Conservation (phyloP, 2,329 filamentous ascomycete species). For the Fusarium sp. region DNA sequence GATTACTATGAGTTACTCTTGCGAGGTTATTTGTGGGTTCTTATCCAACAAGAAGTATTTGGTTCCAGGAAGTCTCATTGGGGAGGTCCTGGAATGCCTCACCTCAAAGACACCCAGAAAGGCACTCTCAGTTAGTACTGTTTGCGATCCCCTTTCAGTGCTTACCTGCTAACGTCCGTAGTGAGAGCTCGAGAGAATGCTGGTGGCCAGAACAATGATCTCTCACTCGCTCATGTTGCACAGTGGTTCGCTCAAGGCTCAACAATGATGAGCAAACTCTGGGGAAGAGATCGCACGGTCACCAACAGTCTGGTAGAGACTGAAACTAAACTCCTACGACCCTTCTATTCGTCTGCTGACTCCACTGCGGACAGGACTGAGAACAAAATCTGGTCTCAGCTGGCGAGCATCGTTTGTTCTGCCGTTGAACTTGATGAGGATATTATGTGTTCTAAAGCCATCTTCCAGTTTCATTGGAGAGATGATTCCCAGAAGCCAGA, state of each 20-base stretch:
- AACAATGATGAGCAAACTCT: background rate
- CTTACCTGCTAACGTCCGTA: background rate
- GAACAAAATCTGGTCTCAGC: rapidly evolving
- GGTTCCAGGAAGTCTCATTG: rapidly evolving
- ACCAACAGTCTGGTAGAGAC: rapidly evolving
- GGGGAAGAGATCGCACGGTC: rapidly evolving
- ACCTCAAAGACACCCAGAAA: rapidly evolving
- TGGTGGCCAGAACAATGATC: rapidly evolving
- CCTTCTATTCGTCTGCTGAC: rapidly evolving
- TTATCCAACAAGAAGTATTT: background rate
- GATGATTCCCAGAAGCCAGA: rapidly evolving
- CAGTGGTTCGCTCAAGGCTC: conserved; percentile 26
- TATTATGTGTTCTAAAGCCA: conserved; percentile 19
- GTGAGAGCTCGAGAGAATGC: background rate
- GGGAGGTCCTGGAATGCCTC: rapidly evolving
- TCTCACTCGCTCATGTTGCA: background rate
- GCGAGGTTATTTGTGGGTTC: conserved; percentile 9
- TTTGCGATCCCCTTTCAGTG: rapidly evolving
- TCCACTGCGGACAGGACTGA: rapidly evolving
- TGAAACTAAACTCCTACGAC: background rate
- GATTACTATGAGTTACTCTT: background rate
- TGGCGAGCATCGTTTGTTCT: background rate
- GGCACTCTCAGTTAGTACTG: background rate
- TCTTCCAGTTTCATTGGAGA: background rate
- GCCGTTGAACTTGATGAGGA: conserved; percentile 24